Evolutionary conservation across 106 monocot species (phyloP).

Genomic region (Alisma plantagoaquatica): DNA sequence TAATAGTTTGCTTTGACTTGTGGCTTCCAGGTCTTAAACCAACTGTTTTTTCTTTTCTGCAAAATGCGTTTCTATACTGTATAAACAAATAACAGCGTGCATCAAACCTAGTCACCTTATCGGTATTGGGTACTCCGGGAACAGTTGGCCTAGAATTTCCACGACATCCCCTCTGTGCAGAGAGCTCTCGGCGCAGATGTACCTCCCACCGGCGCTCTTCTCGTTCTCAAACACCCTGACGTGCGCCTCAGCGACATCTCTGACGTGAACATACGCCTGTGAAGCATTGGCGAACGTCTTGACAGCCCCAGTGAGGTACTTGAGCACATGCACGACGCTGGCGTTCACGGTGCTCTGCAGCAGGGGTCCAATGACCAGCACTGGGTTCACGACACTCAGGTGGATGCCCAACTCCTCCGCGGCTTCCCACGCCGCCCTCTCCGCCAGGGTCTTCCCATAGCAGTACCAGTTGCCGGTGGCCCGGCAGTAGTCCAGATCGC

Average conservation of each 20-base stretch:
- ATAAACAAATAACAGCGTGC: background rate
- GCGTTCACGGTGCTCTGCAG: slow-evolving; percentile 38
- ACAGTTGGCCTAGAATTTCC: slow-evolving; percentile 42
- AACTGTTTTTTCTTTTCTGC: too few species aligned
- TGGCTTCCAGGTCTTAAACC: too few species aligned
- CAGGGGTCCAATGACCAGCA: slow-evolving; percentile 38
- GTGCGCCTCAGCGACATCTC: slow-evolving; percentile 61
- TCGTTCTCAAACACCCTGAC: slow-evolving; percentile 36
- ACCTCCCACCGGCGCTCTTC: slow-evolving; percentile 29
- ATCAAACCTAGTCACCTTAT: slow-evolving; percentile 25
- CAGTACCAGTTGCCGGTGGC: too few species aligned
- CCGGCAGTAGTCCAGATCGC: too few species aligned
- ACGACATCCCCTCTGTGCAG: slow-evolving; percentile 65
- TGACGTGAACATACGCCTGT: slow-evolving; percentile 55
- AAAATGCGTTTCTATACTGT: background rate
- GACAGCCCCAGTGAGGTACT: slow-evolving; percentile 36
- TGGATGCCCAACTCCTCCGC: slow-evolving; percentile 34
- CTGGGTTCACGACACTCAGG: slow-evolving; percentile 38
- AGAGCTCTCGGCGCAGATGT: slow-evolving; percentile 34
- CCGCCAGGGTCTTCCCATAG: too few species aligned
- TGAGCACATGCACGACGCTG: slow-evolving; percentile 29
- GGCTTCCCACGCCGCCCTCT: slow-evolving; percentile 18
- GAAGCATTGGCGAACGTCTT: slow-evolving; percentile 43
- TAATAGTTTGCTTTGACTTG: too few species aligned
- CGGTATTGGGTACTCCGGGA: slow-evolving; percentile 66